Conservation (phyloP, 495 filamentous ascomycete species). For the Penicillium dipodomyicola region DNA sequence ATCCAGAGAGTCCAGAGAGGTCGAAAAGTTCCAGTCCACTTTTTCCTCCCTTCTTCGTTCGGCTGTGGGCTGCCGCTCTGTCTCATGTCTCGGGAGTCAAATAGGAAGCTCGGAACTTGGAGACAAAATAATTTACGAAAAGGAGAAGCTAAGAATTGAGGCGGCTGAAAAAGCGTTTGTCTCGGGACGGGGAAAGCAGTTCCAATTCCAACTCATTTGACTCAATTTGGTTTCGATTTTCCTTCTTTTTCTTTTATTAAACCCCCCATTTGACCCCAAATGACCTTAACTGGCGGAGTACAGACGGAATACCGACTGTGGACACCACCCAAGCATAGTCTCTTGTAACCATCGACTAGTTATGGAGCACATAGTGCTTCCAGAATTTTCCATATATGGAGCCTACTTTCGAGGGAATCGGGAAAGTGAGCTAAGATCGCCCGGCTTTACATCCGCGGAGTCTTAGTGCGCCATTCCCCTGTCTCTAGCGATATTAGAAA, state of each 20-base stretch:
- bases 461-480: conserved; percentile 17
- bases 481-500: conserved; percentile 1
- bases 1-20: conserved; percentile 1
- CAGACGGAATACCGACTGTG: conserved; percentile 11
- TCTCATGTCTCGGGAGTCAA: conserved; percentile 5
- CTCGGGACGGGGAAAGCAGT: conserved; percentile 8
- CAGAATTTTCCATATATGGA: conserved; percentile 28
- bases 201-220: neutral
- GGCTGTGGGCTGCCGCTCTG: neutral
- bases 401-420: conserved; percentile 5
- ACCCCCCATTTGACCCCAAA: neutral
- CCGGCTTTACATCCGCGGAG: conserved; percentile 31
- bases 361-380: conserved; percentile 22
- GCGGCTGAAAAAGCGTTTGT: conserved; percentile 10
- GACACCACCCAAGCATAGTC: conserved; percentile 1
- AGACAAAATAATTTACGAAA: neutral
- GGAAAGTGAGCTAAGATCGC: conserved; percentile 20
- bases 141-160: conserved; percentile 7
- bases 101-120: neutral
- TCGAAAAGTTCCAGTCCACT: conserved; percentile 2
- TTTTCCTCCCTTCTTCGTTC: neutral
- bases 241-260: neutral
- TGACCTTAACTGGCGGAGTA: conserved; percentile 8
- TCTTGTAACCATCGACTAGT: neutral
- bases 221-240: neutral